Conservation (phyloP, 306 rosid species). For the Quercus gilva region DNA sequence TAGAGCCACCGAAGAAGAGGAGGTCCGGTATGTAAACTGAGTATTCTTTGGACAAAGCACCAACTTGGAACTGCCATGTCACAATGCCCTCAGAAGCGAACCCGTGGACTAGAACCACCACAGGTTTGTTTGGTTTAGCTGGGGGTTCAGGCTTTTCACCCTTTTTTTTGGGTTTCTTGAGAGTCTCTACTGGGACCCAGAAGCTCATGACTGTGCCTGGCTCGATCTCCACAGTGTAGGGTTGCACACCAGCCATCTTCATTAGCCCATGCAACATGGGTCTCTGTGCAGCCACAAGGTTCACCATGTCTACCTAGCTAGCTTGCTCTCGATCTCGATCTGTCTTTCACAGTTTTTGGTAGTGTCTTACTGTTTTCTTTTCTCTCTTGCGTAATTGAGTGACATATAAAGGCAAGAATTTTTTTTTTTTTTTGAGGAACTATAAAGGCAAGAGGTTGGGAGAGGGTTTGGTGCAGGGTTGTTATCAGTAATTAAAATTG, state of each 20-base stretch:
- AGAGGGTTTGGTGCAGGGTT: slow-evolving; percentile 46
- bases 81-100: slow-evolving; percentile 84
- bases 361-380: background rate
- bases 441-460: background rate
- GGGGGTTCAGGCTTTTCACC: slow-evolving; percentile 18
- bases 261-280: slow-evolving; percentile 64
- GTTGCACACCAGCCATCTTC: slow-evolving; percentile 83
- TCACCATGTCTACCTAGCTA: slow-evolving; percentile 51
- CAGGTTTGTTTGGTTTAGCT: slow-evolving; percentile 55
- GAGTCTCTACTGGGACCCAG: slow-evolving; percentile 69
- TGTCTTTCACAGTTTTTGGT: background rate
- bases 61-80: slow-evolving; percentile 74
- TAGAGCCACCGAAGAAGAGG: slow-evolving; percentile 77
- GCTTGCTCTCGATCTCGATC: too few species aligned
- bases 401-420: background rate
- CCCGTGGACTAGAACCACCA: slow-evolving; percentile 73
- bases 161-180: slow-evolving; percentile 53
- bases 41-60: slow-evolving; percentile 45
- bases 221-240: slow-evolving; percentile 70
- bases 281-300: slow-evolving; percentile 64
- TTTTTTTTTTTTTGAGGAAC: too few species aligned
- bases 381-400: background rate
- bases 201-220: slow-evolving; percentile 76
- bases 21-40: slow-evolving; percentile 78
- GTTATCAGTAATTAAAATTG: slow-evolving; percentile 16